Conservation (phyloP, 1,139 yeast species). For the Hansenula sp. region DNA sequence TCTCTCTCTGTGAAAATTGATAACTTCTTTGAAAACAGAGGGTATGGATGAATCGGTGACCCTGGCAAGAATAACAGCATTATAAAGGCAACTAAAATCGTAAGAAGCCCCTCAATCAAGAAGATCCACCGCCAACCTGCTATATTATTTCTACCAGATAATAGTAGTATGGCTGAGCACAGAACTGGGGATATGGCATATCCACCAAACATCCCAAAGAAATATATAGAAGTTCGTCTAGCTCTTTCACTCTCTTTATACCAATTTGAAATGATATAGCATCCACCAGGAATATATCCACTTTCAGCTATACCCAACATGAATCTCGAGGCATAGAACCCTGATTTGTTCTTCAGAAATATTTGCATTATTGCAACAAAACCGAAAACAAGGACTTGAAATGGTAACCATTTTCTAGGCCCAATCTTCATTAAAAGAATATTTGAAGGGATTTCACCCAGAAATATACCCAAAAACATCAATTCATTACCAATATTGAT, state of each 20-base stretch:
- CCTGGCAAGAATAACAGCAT: conserved; percentile 3
- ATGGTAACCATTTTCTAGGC: conserved; percentile 36
- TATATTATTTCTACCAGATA: conserved; percentile 43
- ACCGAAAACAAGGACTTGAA: conserved; percentile 34
- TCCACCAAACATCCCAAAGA: conserved; percentile 7
- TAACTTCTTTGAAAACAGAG: conserved; percentile 1
- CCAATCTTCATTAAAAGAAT: conserved; percentile 30
- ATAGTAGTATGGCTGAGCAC: conserved; percentile 3
- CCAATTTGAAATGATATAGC: conserved; percentile 4
- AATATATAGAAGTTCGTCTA: conserved; percentile 5
- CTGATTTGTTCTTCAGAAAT: conserved; percentile 30
- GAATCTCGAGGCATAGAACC: conserved; percentile 34
- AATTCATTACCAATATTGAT: conserved; percentile 15
- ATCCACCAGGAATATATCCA: conserved; percentile 41
- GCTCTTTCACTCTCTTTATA: conserved; percentile 5
- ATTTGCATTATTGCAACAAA: conserved; percentile 35
- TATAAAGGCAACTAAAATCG: neutral
- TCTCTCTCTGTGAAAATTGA: conserved; percentile 1
- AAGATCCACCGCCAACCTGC: conserved; percentile 81
- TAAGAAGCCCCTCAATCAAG: conserved; percentile 47
- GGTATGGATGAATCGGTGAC: conserved; percentile 3
- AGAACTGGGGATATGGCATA: conserved; percentile 4
- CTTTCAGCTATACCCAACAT: conserved; percentile 42
- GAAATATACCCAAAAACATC: conserved; percentile 38
- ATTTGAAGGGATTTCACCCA: conserved; percentile 47